Conservation (phyloP, 129 eudicot genomes). For the Flaveria sonorensis region DNA sequence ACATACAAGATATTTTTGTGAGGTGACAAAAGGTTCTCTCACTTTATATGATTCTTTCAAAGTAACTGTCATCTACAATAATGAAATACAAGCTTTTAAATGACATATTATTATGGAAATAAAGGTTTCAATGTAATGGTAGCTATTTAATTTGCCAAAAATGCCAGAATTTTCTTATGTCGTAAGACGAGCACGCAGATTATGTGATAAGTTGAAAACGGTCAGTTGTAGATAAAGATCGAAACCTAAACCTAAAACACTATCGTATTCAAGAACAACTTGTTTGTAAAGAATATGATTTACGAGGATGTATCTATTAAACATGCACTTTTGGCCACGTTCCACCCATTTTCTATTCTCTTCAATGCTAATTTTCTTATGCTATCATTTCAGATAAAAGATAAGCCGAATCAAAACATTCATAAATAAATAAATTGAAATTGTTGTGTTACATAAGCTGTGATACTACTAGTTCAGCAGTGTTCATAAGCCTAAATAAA, state of each 20-base stretch:
- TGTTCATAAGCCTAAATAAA: too few species aligned
- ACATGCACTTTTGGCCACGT: neutral
- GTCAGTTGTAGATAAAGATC: neutral
- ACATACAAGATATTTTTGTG: slow-evolving; percentile 31
- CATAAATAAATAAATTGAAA: too few species aligned
- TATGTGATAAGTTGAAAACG: too few species aligned
- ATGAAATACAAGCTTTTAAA: slow-evolving; percentile 15
- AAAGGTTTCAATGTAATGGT: slow-evolving; percentile 14
- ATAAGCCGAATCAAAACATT: neutral
- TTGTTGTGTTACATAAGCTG: too few species aligned
- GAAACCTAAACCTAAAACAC: neutral
- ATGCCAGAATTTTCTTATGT: neutral
- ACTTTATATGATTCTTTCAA: slow-evolving; percentile 39
- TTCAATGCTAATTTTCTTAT: neutral
- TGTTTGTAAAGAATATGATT: neutral
- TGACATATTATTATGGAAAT: slow-evolving; percentile 28
- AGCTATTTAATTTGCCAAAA: slow-evolving; percentile 17
- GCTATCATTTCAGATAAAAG: too few species aligned
- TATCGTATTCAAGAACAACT: neutral
- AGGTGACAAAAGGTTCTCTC: slow-evolving; percentile 34
- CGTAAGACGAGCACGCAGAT: neutral
- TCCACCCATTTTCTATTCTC: neutral
- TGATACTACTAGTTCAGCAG: too few species aligned
- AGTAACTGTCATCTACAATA: slow-evolving; percentile 34
- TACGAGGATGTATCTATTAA: neutral